Evolutionary conservation across 495 filamentous ascomycete genomes (phyloP), one percentile per base, ranked within the genome.

Genomic region (Aspergillus leporis): DNA sequence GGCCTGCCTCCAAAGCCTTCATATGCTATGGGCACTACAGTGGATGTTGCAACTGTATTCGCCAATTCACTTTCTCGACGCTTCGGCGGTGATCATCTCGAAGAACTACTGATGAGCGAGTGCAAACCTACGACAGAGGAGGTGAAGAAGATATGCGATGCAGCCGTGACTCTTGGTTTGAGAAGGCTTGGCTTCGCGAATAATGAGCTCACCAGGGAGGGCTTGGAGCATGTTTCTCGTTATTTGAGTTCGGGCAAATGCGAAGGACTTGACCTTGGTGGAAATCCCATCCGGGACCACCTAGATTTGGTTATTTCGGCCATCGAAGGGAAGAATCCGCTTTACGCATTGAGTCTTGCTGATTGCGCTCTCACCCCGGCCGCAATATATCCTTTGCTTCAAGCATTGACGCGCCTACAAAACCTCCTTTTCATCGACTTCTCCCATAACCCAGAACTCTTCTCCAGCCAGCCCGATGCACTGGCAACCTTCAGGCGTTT

Each of bases 201-300:
- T 58, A 97, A 97, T 55, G 73, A 82, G 34, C 78, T 98, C 21
- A 87, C 85, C 19, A 77, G 81, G 10, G 85, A 88, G 55, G 90
- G 91, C 4, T 72, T 95, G 52, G 81, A 86, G 53, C 88, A 94
- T 69, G 81, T 97, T 40, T 80, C 88, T 31, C 81, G 82, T 51
- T 97, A 91, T 71, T 68, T 97, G 38, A 80, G 83, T 50, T 81
- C 80, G 43, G 88, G 87, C 0, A 78, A 85, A 43, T 98, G 93
- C 61, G 90, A 96, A 69, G 94, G 91, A 0, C 76, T 98, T 6
- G 94, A 98, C 70, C 73, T 98, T n/a, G 93, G 93, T 36, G 91
- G 91, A n/a, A 98, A 97, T 65, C 84, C 92, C 61, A 74, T 91
- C 40, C 74, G 85, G 59, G 84, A 92, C 31, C 80, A 87, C 59